Evolutionary conservation across 345 rosid genomes (phyloP), one percentile per base, ranked within the genome.

Genomic region (Euphorbia lathyris): DNA sequence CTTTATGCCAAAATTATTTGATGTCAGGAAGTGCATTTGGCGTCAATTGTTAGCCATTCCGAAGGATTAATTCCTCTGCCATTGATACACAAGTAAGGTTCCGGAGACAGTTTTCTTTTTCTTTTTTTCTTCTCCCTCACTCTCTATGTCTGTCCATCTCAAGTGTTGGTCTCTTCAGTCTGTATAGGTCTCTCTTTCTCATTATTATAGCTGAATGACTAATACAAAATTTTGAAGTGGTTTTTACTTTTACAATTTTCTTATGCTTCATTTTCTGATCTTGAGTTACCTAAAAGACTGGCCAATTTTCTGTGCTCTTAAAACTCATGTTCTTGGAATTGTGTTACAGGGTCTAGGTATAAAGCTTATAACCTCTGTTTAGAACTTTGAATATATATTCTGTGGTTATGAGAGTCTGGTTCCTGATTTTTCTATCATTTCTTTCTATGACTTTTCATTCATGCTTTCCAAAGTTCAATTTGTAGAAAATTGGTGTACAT

Each of bases 221-320:
- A 56, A 56, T 68, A 27, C 43, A 23, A 57, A 67, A 67, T 55
- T 52, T 55, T 56, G 26, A 42, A 65, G 10, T 40, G 43, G 11
- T 23, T 19, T 19, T 26, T 16, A 12, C 23, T n/a, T 51, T 51
- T 51, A n/a, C 25, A 9, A 5, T 19, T 14, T 42, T 16, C 23
- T 48, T 19, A 13, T 56, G n/a, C 19, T 5, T 13, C 5, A 11
- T 29, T 5, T 19, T 59, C 3, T 59, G 7, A 5, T 69, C 66
- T 20, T 17, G 32, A 58, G 53, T 7, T 60, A 62, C 30, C 14
- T 1, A 9, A 47, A n/a, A n/a, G n/a, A 29, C 20, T 11, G 7
- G 65, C 9, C 36, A 30, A 0, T 25, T 60, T 34, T 34, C 38
- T 34, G 38, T 34, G 38, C 7, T 34, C 38, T 34, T 34, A 34